Evolutionary conservation across 176 grass and related monocot species (phyloP).

Genomic region (Dendrocalamus sinicus): DNA sequence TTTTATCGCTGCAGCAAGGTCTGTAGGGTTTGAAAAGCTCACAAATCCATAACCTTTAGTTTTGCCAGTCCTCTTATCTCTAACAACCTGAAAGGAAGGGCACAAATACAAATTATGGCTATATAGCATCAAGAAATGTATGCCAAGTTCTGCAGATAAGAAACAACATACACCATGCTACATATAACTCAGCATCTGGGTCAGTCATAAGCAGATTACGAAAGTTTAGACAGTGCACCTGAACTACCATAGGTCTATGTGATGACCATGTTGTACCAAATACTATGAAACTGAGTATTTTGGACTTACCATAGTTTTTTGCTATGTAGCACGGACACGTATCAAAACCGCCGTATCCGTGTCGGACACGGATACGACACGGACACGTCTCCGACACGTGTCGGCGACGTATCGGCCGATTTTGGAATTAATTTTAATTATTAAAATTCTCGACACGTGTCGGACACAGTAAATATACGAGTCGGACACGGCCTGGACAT

Average conservation of each 20-base stretch:
- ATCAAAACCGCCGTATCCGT: no score
- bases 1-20: conserved; percentile 93
- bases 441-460: no score
- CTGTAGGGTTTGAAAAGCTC: conserved; percentile 92
- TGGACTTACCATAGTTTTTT: not conserved
- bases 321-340: no score
- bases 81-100: conserved; percentile 73
- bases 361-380: no score
- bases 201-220: not conserved
- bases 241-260: not conserved
- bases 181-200: not conserved
- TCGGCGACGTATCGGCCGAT: no score
- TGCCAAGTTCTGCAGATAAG: conserved; percentile 14
- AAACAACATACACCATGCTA: not conserved
- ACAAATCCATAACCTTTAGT: conserved; percentile 99
- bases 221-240: not conserved
- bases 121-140: conserved; percentile 33
- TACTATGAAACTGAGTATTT: not conserved
- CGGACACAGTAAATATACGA: no score
- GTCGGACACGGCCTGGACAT: no score
- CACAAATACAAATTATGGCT: conserved; percentile 16
- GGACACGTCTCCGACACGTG: no score
- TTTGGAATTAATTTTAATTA: no score
- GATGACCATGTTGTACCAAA: conserved; percentile 19
- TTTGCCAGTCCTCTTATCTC: conserved; percentile 98